Conservation (phyloP, 257 asterid genomes). For the Nicotiana undulata region DNA sequence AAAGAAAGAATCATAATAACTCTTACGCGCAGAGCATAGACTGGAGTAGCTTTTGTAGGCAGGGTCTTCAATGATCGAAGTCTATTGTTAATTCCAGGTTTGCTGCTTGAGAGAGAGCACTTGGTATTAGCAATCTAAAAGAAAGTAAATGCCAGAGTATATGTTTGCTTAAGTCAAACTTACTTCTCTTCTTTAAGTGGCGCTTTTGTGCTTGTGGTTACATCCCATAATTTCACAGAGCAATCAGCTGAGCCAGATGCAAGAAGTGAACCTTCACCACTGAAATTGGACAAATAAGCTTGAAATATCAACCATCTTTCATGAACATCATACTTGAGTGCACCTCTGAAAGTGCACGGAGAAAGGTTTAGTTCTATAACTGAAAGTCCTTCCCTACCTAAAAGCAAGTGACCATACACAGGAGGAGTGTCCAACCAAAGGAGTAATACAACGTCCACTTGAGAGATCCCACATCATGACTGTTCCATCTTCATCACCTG, state of each 20-base stretch:
- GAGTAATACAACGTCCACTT: slow-evolving; percentile 86
- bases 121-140: background rate
- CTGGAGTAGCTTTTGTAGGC: slow-evolving; percentile 51
- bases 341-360: background rate
- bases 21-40: slow-evolving; percentile 47
- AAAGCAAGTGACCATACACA: slow-evolving; percentile 95
- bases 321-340: background rate
- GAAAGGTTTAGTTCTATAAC: background rate
- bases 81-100: slow-evolving; percentile 55
- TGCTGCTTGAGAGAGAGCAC: slow-evolving; percentile 26
- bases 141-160: background rate
- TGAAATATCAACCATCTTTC: background rate
- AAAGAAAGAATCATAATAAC: background rate
- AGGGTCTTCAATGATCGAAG: slow-evolving; percentile 78
- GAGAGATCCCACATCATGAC: slow-evolving; percentile 99
- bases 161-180: slow-evolving; percentile 13
- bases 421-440: slow-evolving; percentile 88
- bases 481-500: slow-evolving; percentile 98
- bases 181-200: slow-evolving; percentile 72
- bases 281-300: slow-evolving; percentile 25
- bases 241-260: slow-evolving; percentile 99
- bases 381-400: slow-evolving; percentile 36
- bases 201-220: slow-evolving; percentile 62
- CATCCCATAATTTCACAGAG: slow-evolving; percentile 98
- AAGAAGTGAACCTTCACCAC: slow-evolving; percentile 96